Base-by-base conservation (phyloP, 2,329 filamentous ascomycete species). In the Monosporascus sp. region DNA sequence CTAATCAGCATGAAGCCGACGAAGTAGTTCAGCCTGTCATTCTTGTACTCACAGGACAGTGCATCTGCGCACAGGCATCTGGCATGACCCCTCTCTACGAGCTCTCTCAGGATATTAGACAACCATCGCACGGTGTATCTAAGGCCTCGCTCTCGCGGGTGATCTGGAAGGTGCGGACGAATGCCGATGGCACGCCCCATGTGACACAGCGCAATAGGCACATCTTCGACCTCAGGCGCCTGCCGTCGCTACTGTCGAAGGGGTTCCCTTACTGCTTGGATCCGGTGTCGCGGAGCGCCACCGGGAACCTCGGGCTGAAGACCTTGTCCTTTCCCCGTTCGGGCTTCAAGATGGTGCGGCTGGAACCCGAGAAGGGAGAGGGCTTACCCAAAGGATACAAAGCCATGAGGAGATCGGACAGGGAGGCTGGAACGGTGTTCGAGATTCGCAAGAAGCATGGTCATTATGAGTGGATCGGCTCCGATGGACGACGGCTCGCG, bases 201-300 rank as follows among this genome's bases (percentile, higher is more conserved):
- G 41, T 57, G 6, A 54, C 52, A 22, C 52, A 54, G 7, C 63
- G 61, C 37, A 55, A 43, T 34, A 50, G 51, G 5, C 57, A 55
- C 38, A 52, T 64, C 40, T 65, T 61, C 53, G 58, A 63, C 27
- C 54, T 65, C 31, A 59, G 56, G 53, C 61, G 62, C 43, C 48
- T 62, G 53, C 61, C 59, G 2, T 55, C 59, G 1, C 48, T 63
- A 6, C 46, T 61, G 4, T 61, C 61, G 7, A 55, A 60, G 7
- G 59, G 55, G 2, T 63, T 56, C 48, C 55, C 61, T 2, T 65
- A 59, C 43, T 58, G 53, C 50, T 43, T 64, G 52, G 54, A 61
- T 14, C 50, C 59, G 3, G 45, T 45, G 41, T 61, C 58, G 36
- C 60, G 59, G 2, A 38, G 50, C n/a, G 17, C 52, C 3, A 22